phyloP scores from a whole-genome alignment of 495 filamentous ascomycete species.

The Hapsidospora chrysogenum region DNA sequence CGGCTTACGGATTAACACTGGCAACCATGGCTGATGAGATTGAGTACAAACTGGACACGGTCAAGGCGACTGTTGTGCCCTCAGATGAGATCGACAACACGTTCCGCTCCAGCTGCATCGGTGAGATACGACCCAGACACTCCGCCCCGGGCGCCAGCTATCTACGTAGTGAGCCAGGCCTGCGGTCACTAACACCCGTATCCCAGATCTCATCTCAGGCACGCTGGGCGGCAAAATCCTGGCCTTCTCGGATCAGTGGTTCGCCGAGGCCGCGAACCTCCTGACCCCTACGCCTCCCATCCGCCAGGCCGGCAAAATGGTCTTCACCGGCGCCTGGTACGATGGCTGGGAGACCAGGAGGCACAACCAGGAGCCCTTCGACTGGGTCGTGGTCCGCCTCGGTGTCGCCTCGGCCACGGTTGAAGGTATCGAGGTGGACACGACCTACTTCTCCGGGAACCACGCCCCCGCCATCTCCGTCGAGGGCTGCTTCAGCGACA shows the following conservation, averaged over 20 bases:
- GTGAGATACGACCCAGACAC: slow-evolving; percentile 17
- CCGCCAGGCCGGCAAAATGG: slow-evolving; percentile 64
- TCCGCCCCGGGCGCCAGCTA: neutral
- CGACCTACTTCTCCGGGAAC: slow-evolving; percentile 4
- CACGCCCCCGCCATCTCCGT: slow-evolving; percentile 39
- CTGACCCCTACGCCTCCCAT: slow-evolving; percentile 60
- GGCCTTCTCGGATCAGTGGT: slow-evolving; percentile 74
- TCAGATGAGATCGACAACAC: slow-evolving; percentile 50
- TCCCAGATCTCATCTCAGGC: slow-evolving; percentile 56
- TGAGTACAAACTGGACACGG: slow-evolving; percentile 28
- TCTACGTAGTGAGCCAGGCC: too few relatives aligned
- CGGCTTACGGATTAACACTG: neutral
- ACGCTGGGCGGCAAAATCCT: slow-evolving; percentile 59
- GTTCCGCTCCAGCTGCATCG: slow-evolving; percentile 52
- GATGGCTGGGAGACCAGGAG: slow-evolving; percentile 90
- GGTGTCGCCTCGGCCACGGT: slow-evolving; percentile 64
- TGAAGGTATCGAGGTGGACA: slow-evolving; percentile 54
- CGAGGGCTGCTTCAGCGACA: slow-evolving; percentile 53
- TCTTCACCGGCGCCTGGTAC: slow-evolving; percentile 80
- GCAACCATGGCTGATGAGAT: slow-evolving; percentile 13
- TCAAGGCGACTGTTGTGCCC: slow-evolving; percentile 29
- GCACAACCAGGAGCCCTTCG: slow-evolving; percentile 63
- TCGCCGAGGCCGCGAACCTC: slow-evolving; percentile 68
- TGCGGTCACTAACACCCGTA: too few relatives aligned
- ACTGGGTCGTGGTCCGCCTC: slow-evolving; percentile 71